Evolutionary conservation across 2,329 filamentous ascomycete genomes (phyloP), one percentile per base, ranked within the genome.

Genomic region (Purpureocillium lavendulum): DNA sequence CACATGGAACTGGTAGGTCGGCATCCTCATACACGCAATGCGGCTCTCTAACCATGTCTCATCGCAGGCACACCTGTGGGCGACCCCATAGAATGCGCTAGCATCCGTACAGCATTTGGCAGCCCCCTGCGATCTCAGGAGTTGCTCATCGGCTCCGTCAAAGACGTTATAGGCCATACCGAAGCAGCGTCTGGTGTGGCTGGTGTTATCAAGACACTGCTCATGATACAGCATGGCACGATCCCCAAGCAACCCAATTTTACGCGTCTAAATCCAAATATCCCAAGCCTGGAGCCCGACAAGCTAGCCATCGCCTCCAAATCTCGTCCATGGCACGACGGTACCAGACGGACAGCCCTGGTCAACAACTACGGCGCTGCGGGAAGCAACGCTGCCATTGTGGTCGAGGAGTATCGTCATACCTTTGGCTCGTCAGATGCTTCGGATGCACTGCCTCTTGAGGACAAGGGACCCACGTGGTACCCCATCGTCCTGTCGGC

Each of bases 61-160:
- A 7, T 7, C 26, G 26, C 26, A 33, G 68, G 69, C 2, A 73
- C 70, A 2, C 55, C 59, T 34, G 62, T 61, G 2, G 70, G 70
- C 2, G 70, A 73, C 44, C 63, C 65, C 0, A 57, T 62, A 12
- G 69, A 76, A 44, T 40, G 43, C 12, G 17, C 37, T 17, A 45
- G 45, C 17, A 42, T 53, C n/a, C 43, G 36, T 1, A 30, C 47
- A 2, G 36, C 45, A 5, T 52, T 54, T 34, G 50, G 46, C 2
- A 30, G 35, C 1, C 6, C 30, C 2, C 16, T 29, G 1, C 33
- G 40, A 13, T 13, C 18, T 3, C 33, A 24, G 3, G 24, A 38
- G 5, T 41, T 56, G 3, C 39, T 45, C 7, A 45, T 61, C 8
- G 55, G 52, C 0, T 60, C 56, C 0, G 43, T 60, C 16, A 61